Base-by-base conservation (phyloP, 805 yeast genomes). In the Peterozyma toletana region DNA sequence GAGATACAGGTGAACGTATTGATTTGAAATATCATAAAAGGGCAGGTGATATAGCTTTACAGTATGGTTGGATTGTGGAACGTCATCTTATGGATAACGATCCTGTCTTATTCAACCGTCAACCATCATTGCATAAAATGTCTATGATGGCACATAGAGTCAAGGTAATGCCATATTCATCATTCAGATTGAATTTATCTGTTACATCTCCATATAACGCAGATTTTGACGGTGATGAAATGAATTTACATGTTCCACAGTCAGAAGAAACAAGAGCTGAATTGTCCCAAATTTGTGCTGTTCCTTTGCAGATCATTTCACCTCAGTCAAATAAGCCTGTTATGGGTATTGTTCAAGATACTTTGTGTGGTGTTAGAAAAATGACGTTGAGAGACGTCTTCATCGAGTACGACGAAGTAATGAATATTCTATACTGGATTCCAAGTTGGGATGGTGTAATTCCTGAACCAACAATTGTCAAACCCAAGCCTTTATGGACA, bases 91-190 rank as follows among this genome's bases (percentile, higher is more conserved):
- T 89, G 86, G 99, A 93, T 64, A 79, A 89, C 57, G 99, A 93
- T 62, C 98, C 99, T 3, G 99, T 93, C 31, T 75, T 93, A 56
- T 93, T 93, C 75, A 93, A 93, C 64, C 96, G 99, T 75, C 99
- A 93, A 71, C 99, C 99, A 40, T 93, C 99, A 38, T 75, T 93
- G 64, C 99, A 93, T 71, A 93, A 95, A 66, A 93, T 93, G 98
- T 91, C 98, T 44, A 93, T 93, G 99, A 93, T 93, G 98, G 95
- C 96, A 14, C 99, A 93, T 63, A 78, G 96, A 67, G 99, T 93
- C 33, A 89, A 86, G 61, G 99, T 93, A 39, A 89, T 93, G 96
- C 99, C 99, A 11, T 93, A 89, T 62, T 90, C 98, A 6, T 93
- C 99, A 0, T 93, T 93, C 74, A 79, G 99, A 70, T 74, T 93